phyloP scores from a whole-genome alignment of 768 basidiomycete species.

The Phanerochaete carnosa region DNA sequence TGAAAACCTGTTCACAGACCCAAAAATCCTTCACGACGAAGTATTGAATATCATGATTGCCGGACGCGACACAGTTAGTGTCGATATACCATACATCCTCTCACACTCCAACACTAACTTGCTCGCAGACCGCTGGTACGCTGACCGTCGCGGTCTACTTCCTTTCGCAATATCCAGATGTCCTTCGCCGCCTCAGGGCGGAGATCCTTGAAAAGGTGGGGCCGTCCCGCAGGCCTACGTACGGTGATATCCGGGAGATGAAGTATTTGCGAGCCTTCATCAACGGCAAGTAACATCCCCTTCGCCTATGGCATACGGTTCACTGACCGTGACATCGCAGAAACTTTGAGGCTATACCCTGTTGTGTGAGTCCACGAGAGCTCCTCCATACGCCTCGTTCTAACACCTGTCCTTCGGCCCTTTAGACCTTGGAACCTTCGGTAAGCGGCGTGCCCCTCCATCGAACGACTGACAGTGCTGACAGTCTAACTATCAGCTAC shows the following conservation, averaged over 20 bases:
- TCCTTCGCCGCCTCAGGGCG: slow-evolving; percentile 27
- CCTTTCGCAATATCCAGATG: slow-evolving; percentile 28
- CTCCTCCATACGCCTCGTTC: neutral
- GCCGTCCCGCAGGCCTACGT: slow-evolving; percentile 24
- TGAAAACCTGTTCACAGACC: slow-evolving; percentile 19
- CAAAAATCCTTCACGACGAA: slow-evolving; percentile 29
- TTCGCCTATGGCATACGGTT: neutral
- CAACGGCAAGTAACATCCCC: slow-evolving; percentile 24
- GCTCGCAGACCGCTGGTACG: slow-evolving; percentile 26
- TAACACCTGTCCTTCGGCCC: neutral
- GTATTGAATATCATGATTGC: slow-evolving; percentile 33
- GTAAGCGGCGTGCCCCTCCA: slow-evolving; percentile 5
- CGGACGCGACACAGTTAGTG: slow-evolving; percentile 29
- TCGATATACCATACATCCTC: neutral
- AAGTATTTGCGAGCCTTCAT: slow-evolving; percentile 33
- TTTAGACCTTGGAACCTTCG: slow-evolving; percentile 26
- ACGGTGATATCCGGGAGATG: slow-evolving; percentile 31
- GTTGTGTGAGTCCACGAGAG: slow-evolving; percentile 23
- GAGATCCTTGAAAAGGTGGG: slow-evolving; percentile 32
- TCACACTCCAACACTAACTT: neutral
- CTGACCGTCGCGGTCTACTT: slow-evolving; percentile 32
- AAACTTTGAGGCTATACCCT: slow-evolving; percentile 39
- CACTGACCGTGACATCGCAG: slow-evolving; percentile 19
- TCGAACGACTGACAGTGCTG: neutral
- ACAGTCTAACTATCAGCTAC: slow-evolving; percentile 6